Evolutionary conservation across 371 early-diverging fungal genomes (phyloP).

Genomic region (Chytridiales sp.): DNA sequence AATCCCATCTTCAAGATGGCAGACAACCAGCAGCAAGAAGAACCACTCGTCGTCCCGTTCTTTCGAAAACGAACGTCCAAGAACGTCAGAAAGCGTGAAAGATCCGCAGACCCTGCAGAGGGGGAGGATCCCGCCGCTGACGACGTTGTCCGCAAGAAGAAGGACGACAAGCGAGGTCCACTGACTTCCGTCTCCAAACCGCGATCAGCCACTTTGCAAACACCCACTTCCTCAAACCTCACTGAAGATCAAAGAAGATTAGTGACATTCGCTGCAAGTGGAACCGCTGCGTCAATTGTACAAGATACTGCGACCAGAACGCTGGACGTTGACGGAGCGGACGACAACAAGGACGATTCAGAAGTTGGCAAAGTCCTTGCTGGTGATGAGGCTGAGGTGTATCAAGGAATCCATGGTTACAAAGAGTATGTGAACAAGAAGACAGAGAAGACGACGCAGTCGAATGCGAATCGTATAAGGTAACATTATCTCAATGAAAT

Average conservation of each 20-base stretch:
- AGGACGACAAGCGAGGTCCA: slow-evolving; percentile 1
- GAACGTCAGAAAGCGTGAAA: slow-evolving; percentile 11
- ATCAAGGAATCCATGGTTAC: slow-evolving; percentile 60
- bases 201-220: background rate
- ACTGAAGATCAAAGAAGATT: background rate
- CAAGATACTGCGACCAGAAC: slow-evolving; percentile 46
- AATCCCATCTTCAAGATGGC: background rate
- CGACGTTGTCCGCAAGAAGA: slow-evolving; percentile 9
- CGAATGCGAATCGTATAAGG: slow-evolving; percentile 39
- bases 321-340: slow-evolving; percentile 59
- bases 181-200: slow-evolving; percentile 1
- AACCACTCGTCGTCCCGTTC: too few species aligned
- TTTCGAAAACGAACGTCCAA: too few species aligned
- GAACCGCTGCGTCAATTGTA: slow-evolving; percentile 46
- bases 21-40: too few species aligned
- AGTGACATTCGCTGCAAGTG: slow-evolving; percentile 35
- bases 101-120: slow-evolving; percentile 3
- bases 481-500: too few species aligned
- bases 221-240: background rate
- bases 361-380: slow-evolving; percentile 35
- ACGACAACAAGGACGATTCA: slow-evolving; percentile 42
- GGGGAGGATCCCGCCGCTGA: slow-evolving; percentile 7
- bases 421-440: slow-evolving; percentile 66
- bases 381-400: slow-evolving; percentile 48
- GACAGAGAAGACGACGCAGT: slow-evolving; percentile 50